Evolutionary conservation across 495 filamentous ascomycete species (phyloP).

Genomic region (Pyronema omphalodes): DNA sequence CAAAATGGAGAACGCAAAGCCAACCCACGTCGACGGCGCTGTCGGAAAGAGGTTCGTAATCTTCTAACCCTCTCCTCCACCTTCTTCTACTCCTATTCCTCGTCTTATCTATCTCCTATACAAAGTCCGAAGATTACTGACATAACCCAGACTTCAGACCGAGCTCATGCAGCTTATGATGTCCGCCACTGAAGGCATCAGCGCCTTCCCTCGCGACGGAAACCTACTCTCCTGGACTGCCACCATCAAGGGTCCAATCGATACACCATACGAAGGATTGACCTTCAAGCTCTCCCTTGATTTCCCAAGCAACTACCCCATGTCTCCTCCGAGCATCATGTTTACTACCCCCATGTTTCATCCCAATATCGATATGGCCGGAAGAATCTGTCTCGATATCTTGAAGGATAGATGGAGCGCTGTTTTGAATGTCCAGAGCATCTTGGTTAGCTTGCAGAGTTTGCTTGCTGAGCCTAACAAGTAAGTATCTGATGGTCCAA

Average conservation of each 20-base stretch:
- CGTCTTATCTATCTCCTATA: no score
- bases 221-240: slow-evolving; percentile 84
- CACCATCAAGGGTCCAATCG: slow-evolving; percentile 78
- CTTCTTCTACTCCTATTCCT: background rate
- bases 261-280: slow-evolving; percentile 71
- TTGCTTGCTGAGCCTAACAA: slow-evolving; percentile 95
- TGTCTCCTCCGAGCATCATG: slow-evolving; percentile 76
- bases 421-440: slow-evolving; percentile 84
- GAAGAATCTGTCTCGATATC: slow-evolving; percentile 94
- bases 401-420: slow-evolving; percentile 38
- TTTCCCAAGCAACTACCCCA: slow-evolving; percentile 86
- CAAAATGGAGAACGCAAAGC: background rate
- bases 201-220: slow-evolving; percentile 84
- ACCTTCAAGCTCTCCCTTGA: slow-evolving; percentile 85
- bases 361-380: slow-evolving; percentile 87
- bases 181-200: slow-evolving; percentile 77
- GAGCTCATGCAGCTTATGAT: slow-evolving; percentile 98
- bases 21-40: background rate
- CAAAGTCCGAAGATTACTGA: background rate
- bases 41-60: slow-evolving; percentile 5
- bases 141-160: slow-evolving; percentile 55
- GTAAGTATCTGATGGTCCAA: slow-evolving; percentile 33
- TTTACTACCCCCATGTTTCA: slow-evolving; percentile 92
- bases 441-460: slow-evolving; percentile 85
- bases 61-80: background rate